Base-by-base conservation (phyloP, 129 eudicot species). In the Lactuca saligna region DNA sequence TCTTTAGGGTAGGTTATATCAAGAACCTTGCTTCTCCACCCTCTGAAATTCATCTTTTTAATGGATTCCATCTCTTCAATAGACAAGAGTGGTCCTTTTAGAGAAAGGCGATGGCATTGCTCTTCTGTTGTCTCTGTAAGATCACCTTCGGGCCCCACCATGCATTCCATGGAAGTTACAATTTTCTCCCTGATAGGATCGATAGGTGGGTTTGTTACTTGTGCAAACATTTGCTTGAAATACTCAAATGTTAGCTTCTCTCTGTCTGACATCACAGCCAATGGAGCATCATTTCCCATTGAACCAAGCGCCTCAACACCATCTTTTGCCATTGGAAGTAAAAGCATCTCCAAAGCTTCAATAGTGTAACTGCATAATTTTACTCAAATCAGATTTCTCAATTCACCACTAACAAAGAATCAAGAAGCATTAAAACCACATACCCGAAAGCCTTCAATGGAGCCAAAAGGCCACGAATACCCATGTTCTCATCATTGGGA, bases 161-260 rank as follows among this genome's bases (percentile, higher is more conserved):
- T 94, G 80, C 99, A 94, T 69, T 94, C 88, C 96, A 87, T 94
- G 8, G 99, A 94, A 54, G 99, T 94, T 73, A 94, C 99, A 51
- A 94, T 89, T 80, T 94, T 94, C 83, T 94, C 99, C 58, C 99
- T 69, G 48, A 94, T 94, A 57, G 99, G 99, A 80, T 94, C 99
- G 44, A 94, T 94, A 4, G 99, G 99, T 33, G 99, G 99, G 66
- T 94, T 94, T 9, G 99, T 94, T 0, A 94, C 99, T 78, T 94
- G 99, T 71, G 99, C 99, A 87, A 94, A 94, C 99, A 94, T 87
- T 75, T 94, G 99, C 70, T 94, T 94, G 69, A 94, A 94, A 73
- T 94, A 94, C 68, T 94, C 97, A 38, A 89, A 94, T 55, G 92
- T 85, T 56, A 94, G 91, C 75, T 89, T 94, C 87, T 94, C 99